These are phyloP conservation scores for Solanum pinnatisectum DNA, from an alignment of 257 asterid species.

Conservation along the genomic window DNA sequence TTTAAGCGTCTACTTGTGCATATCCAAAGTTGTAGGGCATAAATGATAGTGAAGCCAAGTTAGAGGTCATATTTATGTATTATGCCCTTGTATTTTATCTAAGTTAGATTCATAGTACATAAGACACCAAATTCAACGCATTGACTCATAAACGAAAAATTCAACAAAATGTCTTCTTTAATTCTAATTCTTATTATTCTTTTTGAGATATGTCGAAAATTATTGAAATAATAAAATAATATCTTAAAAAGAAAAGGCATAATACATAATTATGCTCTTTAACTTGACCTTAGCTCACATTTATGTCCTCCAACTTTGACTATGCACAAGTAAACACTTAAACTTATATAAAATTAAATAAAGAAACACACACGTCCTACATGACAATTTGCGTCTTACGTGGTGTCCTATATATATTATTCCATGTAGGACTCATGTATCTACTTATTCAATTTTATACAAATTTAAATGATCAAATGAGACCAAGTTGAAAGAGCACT, in stretches of 20 bases:
- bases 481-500: neutral
- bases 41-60: neutral
- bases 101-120: neutral
- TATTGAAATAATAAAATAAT: too few relatives aligned
- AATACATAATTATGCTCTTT: neutral
- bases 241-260: neutral
- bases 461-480: neutral
- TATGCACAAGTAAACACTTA: too few relatives aligned
- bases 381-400: neutral
- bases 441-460: too few relatives aligned
- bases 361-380: too few relatives aligned
- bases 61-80: neutral
- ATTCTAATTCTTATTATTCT: neutral
- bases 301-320: neutral
- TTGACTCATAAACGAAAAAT: neutral
- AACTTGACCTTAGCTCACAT: accelerated
- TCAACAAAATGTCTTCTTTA: neutral
- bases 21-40: accelerated
- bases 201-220: neutral
- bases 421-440: too few relatives aligned
- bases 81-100: neutral
- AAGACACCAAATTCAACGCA: neutral
- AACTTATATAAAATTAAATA: too few relatives aligned
- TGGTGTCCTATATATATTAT: neutral
- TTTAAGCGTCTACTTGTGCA: neutral